phyloP scores from a whole-genome alignment of 2,329 filamentous ascomycete species.

The Neofusicoccum sp. region DNA sequence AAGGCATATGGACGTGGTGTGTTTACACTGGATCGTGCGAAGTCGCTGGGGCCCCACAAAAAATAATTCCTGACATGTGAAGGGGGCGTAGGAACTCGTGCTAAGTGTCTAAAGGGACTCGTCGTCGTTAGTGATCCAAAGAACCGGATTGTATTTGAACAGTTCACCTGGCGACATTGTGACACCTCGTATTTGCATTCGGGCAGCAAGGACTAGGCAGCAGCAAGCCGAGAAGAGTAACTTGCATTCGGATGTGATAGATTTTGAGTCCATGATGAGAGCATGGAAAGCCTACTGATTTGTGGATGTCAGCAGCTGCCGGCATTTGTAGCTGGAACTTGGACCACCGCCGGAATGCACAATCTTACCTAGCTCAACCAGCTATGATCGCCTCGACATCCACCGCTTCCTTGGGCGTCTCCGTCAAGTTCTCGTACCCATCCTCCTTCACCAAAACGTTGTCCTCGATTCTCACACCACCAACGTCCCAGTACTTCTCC shows the following conservation, averaged over 20 bases:
- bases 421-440: slow-evolving; percentile 81
- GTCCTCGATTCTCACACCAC: slow-evolving; percentile 91
- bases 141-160: neutral
- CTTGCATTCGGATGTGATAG: neutral
- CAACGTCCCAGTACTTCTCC: slow-evolving; percentile 71
- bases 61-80: slow-evolving; percentile 11
- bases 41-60: neutral
- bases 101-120: too few species aligned
- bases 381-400: slow-evolving; percentile 39
- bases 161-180: slow-evolving; percentile 1
- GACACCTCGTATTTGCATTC: neutral
- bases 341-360: neutral
- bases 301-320: neutral
- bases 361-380: slow-evolving; percentile 1
- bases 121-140: neutral
- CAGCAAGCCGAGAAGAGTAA: neutral
- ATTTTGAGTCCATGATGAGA: neutral
- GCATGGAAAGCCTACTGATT: neutral
- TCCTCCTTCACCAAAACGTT: slow-evolving; percentile 76
- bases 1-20: neutral
- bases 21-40: slow-evolving; percentile 1
- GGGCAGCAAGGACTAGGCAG: neutral
- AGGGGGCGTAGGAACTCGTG: neutral
- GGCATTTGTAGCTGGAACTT: neutral
- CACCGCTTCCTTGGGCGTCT: slow-evolving; percentile 69